These are phyloP conservation scores for Neopestalotiopsis rosae DNA, from an alignment of 2,329 filamentous ascomycete genomes.

Conservation along the genomic window DNA sequence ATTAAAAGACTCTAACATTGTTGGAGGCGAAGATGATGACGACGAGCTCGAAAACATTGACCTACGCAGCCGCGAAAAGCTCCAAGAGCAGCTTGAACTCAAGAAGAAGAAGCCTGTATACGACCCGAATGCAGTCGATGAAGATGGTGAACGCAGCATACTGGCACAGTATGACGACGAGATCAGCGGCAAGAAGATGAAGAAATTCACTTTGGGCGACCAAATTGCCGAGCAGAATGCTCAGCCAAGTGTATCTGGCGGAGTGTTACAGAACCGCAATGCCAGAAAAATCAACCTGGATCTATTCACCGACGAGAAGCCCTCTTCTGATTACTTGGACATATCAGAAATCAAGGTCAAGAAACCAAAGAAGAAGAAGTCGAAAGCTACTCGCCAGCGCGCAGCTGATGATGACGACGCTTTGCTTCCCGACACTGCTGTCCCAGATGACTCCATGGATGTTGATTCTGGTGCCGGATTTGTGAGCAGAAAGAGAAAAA, in stretches of 20 bases:
- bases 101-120: slow-evolving; percentile 93
- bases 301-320: slow-evolving; percentile 60
- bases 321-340: slow-evolving; percentile 87
- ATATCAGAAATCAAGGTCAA: slow-evolving; percentile 87
- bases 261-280: slow-evolving; percentile 65
- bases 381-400: slow-evolving; percentile 75
- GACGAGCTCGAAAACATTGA: slow-evolving; percentile 86
- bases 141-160: slow-evolving; percentile 69
- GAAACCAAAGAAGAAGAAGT: slow-evolving; percentile 92
- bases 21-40: slow-evolving; percentile 78
- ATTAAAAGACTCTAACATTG: slow-evolving; percentile 89
- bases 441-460: slow-evolving; percentile 70
- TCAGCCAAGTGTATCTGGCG: slow-evolving; percentile 59
- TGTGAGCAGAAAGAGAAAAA: slow-evolving; percentile 64
- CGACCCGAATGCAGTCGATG: slow-evolving; percentile 78
- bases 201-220: slow-evolving; percentile 85
- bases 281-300: slow-evolving; percentile 79
- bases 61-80: slow-evolving; percentile 73
- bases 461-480: slow-evolving; percentile 64
- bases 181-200: slow-evolving; percentile 87
- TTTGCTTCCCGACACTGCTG: slow-evolving; percentile 47
- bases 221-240: slow-evolving; percentile 71
- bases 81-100: slow-evolving; percentile 77
- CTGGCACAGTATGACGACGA: slow-evolving; percentile 95
- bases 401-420: slow-evolving; percentile 68